Base-by-base conservation (phyloP, 805 yeast genomes). In the Monosporozyma servazzii region DNA sequence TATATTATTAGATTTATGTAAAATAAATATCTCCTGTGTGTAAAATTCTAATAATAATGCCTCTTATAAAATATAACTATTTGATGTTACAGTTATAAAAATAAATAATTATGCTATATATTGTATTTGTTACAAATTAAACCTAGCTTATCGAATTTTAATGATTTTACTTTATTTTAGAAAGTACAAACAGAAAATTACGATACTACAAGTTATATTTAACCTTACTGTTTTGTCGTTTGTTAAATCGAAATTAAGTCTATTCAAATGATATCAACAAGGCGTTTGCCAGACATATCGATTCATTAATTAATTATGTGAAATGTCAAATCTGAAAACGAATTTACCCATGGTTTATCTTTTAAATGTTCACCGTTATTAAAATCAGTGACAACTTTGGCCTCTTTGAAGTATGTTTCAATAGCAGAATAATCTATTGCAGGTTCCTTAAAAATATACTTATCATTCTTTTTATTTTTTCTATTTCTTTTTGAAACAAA, bases 321-420 rank as follows among this genome's bases (percentile, higher is more conserved):
- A 13, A 73, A 67, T 5, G 82, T 71, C 17, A 79, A 58, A 56
- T 79, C 83, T 1, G 80, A 72, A 56, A 79, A 79, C 18, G 83
- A 68, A 52, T 76, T 77, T 2, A 71, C 65, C 82, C 82, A 79
- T 1, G 65, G 67, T 45, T 58, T 51, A 45, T 62, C 53, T 21
- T 53, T 56, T 40, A 64, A 41, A 1, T 53, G 45, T 0, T 21
- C 27, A 2, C 70, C 70, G 17, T 53, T 48, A 3, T 60, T 45
- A 47, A 66, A 66, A 46, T 58, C 59, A 6, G 62, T 58, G 3
- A 58, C 29, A 3, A 65, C 45, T 20, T 42, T 43, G 45, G 66
- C 62, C 10, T 36, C 48, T 4, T 47, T 48, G 43, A 64, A 65
- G 30, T 58, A 50, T 1, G 68, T 48, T 8, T 49, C 48, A 1